Evolutionary conservation across 2,329 filamentous ascomycete genomes (phyloP).

Genomic region (Penicillium sp.): DNA sequence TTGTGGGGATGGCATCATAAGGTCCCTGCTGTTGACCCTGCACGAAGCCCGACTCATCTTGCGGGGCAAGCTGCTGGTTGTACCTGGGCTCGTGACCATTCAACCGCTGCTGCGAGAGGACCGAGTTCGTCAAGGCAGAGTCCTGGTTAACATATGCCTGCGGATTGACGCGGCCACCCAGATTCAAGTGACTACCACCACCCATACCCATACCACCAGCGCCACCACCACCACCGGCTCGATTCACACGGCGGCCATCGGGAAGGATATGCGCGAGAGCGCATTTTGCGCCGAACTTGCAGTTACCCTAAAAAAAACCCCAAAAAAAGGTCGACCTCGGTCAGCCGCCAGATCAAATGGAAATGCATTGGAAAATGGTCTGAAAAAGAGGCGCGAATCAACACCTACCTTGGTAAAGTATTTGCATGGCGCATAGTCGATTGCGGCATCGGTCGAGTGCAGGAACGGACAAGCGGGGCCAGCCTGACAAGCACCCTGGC

Average conservation of each 20-base stretch:
- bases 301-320: constrained; percentile 74
- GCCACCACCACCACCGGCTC: constrained; percentile 39
- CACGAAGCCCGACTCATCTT: constrained; percentile 52
- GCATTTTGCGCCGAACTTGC: constrained; percentile 98
- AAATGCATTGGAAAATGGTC: not conserved
- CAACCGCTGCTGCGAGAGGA: constrained; percentile 68
- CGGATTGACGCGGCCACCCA: constrained; percentile 71
- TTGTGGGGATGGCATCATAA: constrained; percentile 60
- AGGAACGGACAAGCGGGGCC: constrained; percentile 95
- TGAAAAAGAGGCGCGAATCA: not conserved
- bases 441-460: constrained; percentile 83
- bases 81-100: constrained; percentile 55
- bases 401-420: constrained; percentile 90
- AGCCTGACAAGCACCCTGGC: constrained; percentile 93
- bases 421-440: constrained; percentile 90
- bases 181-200: constrained; percentile 67
- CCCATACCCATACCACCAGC: constrained; percentile 48
- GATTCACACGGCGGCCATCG: constrained; percentile 89
- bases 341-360: constrained; percentile 9
- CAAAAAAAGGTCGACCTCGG: constrained; percentile 31
- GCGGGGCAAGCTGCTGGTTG: constrained; percentile 48
- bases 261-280: constrained; percentile 94
- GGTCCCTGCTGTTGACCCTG: constrained; percentile 50
- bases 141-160: constrained; percentile 67
- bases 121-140: constrained; percentile 75